phyloP scores from a whole-genome alignment of 306 rosid species.

The Oemleria cerasiformis region DNA sequence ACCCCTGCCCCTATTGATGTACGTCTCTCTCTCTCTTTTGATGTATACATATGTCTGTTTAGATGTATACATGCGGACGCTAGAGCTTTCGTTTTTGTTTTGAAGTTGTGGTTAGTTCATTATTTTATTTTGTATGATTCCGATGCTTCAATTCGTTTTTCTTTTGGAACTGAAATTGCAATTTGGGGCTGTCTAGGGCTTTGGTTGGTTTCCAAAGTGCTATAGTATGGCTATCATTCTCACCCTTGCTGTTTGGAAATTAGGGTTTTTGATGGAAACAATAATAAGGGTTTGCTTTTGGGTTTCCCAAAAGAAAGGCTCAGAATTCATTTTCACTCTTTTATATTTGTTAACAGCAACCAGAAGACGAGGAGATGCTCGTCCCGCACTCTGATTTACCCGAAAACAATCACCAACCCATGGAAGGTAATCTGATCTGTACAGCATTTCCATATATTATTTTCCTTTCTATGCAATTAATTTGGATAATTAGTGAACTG shows the following conservation, averaged over 20 bases:
- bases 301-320: conserved; percentile 41
- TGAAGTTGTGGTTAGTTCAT: conserved; percentile 22
- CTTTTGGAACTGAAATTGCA: not conserved
- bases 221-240: conserved; percentile 22
- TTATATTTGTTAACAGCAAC: conserved; percentile 51
- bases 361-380: conserved; percentile 95
- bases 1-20: conserved; percentile 85
- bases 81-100: conserved; percentile 22
- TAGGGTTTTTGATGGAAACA: conserved; percentile 33
- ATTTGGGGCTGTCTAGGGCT: conserved; percentile 42
- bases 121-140: conserved; percentile 10
- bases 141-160: conserved; percentile 21
- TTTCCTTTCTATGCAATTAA: too few species aligned
- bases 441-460: not conserved
- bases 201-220: conserved; percentile 34
- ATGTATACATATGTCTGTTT: not conserved
- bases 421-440: conserved; percentile 68
- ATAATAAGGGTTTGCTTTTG: conserved; percentile 26
- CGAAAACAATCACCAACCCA: conserved; percentile 77
- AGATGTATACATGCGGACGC: conserved; percentile 19
- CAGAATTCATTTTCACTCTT: conserved; percentile 17
- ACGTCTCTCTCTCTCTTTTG: conserved; percentile 23
- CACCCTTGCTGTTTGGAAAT: conserved; percentile 36
- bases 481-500: not conserved
- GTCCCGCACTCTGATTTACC: conserved; percentile 75